Conservation (phyloP, 306 rosid species). For the Lagenaria siceraria region DNA sequence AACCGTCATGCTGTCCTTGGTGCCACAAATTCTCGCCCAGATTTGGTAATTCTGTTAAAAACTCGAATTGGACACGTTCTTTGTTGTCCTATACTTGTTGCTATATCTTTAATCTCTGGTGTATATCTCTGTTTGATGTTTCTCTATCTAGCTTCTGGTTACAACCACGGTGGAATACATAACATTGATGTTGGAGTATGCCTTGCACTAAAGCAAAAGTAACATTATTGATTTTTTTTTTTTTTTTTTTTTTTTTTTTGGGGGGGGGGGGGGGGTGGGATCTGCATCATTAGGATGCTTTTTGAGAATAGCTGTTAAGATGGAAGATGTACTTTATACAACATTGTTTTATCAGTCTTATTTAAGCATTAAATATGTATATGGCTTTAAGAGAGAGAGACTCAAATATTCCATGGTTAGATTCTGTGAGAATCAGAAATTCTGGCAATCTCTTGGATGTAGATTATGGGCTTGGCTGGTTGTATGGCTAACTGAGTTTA, state of each 20-base stretch:
- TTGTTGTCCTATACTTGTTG: neutral
- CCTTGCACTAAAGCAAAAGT: neutral
- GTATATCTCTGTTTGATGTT: neutral
- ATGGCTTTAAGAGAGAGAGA: neutral
- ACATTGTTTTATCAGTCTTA: neutral
- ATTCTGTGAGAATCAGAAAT: neutral
- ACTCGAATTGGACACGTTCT: neutral
- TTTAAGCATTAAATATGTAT: neutral
- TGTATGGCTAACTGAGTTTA: neutral
- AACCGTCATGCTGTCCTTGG: conserved; percentile 98
- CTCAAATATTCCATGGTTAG: neutral
- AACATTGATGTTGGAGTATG: neutral
- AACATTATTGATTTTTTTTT: neutral
- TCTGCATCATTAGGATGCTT: neutral
- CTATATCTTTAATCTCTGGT: neutral
- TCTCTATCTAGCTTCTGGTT: neutral
- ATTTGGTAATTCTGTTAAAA: conserved; percentile 46
- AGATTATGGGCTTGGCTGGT: neutral
- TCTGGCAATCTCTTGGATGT: neutral
- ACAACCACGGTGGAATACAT: neutral
- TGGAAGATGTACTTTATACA: neutral
- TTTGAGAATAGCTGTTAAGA: neutral
- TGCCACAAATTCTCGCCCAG: conserved; percentile 90
- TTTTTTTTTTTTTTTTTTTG: no score
- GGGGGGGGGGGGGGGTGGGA: no score